Conservation (phyloP, 805 yeast genomes). For the Hanseniaspora lindneri region DNA sequence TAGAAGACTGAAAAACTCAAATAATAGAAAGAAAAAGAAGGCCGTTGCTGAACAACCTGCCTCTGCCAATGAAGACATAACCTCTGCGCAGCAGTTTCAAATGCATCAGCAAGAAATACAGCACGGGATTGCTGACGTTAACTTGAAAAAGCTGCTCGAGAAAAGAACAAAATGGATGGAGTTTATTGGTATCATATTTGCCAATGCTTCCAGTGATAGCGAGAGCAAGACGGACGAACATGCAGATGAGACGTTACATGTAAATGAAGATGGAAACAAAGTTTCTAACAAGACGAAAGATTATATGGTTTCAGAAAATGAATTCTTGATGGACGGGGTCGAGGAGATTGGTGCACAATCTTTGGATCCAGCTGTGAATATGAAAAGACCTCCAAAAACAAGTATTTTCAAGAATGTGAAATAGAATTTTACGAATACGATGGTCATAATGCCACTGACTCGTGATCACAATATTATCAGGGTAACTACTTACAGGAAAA, state of each 20-base stretch:
- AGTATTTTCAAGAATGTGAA: slow-evolving; percentile 4
- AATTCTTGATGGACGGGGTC: slow-evolving; percentile 14
- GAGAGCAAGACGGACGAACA: slow-evolving; percentile 27
- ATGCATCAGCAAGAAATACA: slow-evolving; percentile 31
- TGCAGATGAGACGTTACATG: slow-evolving; percentile 30
- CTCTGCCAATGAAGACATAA: not conserved
- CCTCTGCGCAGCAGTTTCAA: slow-evolving; percentile 5
- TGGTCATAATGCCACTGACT: not conserved
- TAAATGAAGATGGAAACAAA: not conserved
- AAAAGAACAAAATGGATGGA: slow-evolving; percentile 81
- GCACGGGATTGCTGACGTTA: slow-evolving; percentile 64
- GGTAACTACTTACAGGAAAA: too few relatives aligned
- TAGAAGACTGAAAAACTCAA: slow-evolving; percentile 67
- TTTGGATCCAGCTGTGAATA: slow-evolving; percentile 12
- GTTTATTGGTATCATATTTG: slow-evolving; percentile 77
- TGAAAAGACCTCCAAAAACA: slow-evolving; percentile 9
- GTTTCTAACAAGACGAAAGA: slow-evolving; percentile 1
- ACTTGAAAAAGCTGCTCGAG: slow-evolving; percentile 67
- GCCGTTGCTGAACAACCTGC: slow-evolving; percentile 17
- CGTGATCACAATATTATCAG: slow-evolving; percentile 16
- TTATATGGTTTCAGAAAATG: slow-evolving; percentile 11
- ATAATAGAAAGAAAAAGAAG: slow-evolving; percentile 32
- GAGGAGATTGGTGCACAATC: slow-evolving; percentile 15
- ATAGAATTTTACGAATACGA: not conserved
- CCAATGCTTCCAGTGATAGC: slow-evolving; percentile 24